These are phyloP conservation scores for Penicillium sp. DNA, from an alignment of 2,329 filamentous ascomycete genomes.

Conservation along the genomic window DNA sequence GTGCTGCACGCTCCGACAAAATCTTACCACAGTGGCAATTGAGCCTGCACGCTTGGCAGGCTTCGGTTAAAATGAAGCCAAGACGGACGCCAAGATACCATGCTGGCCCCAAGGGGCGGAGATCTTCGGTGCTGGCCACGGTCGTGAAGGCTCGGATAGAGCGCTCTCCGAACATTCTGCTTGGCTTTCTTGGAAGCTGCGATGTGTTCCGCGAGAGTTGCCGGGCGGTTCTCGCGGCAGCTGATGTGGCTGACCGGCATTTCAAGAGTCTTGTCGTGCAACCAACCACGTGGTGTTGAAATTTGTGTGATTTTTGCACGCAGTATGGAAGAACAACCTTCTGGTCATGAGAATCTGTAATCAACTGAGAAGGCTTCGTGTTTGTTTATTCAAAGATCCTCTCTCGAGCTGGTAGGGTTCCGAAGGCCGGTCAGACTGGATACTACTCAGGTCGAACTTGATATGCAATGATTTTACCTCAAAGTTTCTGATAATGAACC, in stretches of 20 bases:
- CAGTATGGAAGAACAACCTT: too few relatives aligned
- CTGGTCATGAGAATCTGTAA: too few relatives aligned
- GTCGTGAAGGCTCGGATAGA: background rate
- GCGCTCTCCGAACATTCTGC: background rate
- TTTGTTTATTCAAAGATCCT: too few relatives aligned
- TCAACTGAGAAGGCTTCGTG: too few relatives aligned
- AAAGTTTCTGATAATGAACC: too few relatives aligned
- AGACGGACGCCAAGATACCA: conserved; percentile 1
- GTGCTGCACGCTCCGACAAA: background rate
- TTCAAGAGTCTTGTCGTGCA: background rate
- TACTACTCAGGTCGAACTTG: too few relatives aligned
- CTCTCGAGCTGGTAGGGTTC: too few relatives aligned
- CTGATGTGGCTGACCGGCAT: background rate
- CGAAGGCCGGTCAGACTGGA: too few relatives aligned
- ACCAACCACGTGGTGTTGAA: background rate
- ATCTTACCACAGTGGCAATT: background rate
- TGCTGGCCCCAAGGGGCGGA: background rate
- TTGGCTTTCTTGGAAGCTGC: background rate
- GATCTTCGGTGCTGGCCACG: background rate
- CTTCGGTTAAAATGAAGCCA: conserved; percentile 1
- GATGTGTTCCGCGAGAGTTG: background rate
- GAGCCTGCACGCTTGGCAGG: background rate
- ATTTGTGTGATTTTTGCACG: background rate
- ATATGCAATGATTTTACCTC: too few relatives aligned
- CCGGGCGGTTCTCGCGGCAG: background rate